phyloP scores from a whole-genome alignment of 192 early-diverging fungal species.

The Gonapodya prolifera region DNA sequence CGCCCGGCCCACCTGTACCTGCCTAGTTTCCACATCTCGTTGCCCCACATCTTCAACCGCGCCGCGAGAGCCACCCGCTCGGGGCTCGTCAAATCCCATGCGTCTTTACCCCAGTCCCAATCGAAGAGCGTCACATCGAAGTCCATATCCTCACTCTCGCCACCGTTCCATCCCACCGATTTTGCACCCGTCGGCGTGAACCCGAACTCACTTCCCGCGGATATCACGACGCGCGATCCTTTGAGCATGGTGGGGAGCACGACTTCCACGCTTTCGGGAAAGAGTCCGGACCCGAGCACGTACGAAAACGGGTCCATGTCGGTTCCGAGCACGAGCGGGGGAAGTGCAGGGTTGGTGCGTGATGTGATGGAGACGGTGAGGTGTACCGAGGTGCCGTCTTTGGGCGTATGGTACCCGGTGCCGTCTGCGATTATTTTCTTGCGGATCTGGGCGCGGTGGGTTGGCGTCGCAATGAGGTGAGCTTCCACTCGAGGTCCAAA shows the following conservation, averaged over 20 bases:
- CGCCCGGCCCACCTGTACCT: not conserved
- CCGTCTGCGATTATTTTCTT: not conserved
- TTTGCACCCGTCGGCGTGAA: not conserved
- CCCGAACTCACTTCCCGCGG: not conserved
- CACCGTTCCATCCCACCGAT: not conserved
- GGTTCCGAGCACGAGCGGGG: not conserved
- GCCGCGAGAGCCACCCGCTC: not conserved
- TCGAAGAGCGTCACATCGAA: not conserved
- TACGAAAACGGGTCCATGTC: not conserved
- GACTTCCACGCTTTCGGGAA: not conserved
- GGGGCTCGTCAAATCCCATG: not conserved
- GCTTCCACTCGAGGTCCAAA: too few relatives aligned
- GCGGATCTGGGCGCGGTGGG: not conserved
- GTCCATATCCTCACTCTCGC: not conserved
- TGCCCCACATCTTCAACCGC: not conserved
- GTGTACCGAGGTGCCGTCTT: not conserved
- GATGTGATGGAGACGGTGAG: not conserved
- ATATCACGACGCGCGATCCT: not conserved
- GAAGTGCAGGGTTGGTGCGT: not conserved
- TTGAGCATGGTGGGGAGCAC: not conserved
- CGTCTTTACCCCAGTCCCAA: not conserved
- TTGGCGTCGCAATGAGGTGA: too few relatives aligned
- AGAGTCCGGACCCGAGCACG: not conserved
- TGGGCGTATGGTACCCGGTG: not conserved
- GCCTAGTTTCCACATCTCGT: not conserved